Evolutionary conservation across 345 rosid genomes (phyloP), one percentile per base, ranked within the genome.

Genomic region (Viola odorata): DNA sequence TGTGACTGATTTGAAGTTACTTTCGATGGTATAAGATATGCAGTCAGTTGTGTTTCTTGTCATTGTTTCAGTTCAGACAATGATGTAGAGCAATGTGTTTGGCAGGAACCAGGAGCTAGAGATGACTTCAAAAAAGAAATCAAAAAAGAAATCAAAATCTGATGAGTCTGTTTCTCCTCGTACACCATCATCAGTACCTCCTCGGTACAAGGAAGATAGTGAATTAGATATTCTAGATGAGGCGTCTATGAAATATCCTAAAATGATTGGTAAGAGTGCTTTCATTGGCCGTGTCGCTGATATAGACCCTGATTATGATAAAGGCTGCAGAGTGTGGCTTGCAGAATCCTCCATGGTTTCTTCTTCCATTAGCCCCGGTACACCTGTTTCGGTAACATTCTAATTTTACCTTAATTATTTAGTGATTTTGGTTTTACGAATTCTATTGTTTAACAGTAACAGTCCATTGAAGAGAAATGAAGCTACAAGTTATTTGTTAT

Each of bases 271-370:
- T 3, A 79, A 81, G 61, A 81, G 85, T 58, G 84, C 86, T 41
- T 48, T 79, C 54, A 57, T 82, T 14, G 90, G 87, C 37, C 76
- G 72, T 50, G 59, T 92, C 48, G 55, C 66, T 8, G 83, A 80
- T 59, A 78, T 77, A 9, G 85, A 69, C 9, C 32, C 77, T 0
- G 79, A 74, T 10, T 74, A 78, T n/a, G n/a, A n/a, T 12, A 74
- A 75, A 76, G 86, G 85, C 61, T 84, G 80, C 58, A 85, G 74
- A 75, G 67, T 92, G 68, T 90, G 97, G 98, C 57, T 94, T 39
- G 87, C 97, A 0, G 91, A 94, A 73, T 55, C 78, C 75, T 81
- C 90, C 38, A 82, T 90, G 96, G 80, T 84, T 49, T 73, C 87
- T 57, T 77, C 82, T 55, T 82, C 85, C 8, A 61, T 88, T 16